Percentiles rank a stretch among this genome's conserved stretches.
Evolutionary conservation across 495 filamentous ascomycete genomes (phyloP).

Genomic region (Tuber brumale): DNA sequence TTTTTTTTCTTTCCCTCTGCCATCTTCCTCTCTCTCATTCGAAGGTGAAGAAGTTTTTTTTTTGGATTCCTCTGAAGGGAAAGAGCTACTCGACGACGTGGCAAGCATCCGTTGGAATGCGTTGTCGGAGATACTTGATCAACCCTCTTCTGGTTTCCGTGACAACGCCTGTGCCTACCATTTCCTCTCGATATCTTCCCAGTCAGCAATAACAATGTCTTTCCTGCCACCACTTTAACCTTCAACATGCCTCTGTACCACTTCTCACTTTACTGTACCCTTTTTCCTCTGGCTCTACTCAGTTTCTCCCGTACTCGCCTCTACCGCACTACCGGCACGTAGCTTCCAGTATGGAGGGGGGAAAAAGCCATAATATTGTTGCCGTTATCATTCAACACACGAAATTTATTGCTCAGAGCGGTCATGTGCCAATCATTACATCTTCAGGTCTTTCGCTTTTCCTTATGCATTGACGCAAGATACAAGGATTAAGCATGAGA

Average conservation of each 20-base stretch:
- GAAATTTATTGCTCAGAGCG: background rate
- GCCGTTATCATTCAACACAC: background rate
- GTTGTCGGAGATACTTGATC: slow-evolving; percentile 32
- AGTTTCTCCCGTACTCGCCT: background rate
- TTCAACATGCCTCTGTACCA: slow-evolving; percentile 4
- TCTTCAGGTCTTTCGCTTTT: slow-evolving; percentile 5
- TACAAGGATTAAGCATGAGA: slow-evolving; percentile 19
- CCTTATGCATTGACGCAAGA: slow-evolving; percentile 35
- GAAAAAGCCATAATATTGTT: background rate
- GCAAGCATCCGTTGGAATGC: slow-evolving; percentile 41
- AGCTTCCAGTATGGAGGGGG: background rate
- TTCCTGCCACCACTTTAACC: background rate
- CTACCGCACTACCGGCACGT: background rate
- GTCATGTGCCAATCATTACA: slow-evolving; percentile 3
- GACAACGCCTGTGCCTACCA: slow-evolving; percentile 22
- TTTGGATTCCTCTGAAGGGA: background rate
- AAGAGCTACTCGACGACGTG: slow-evolving; percentile 32
- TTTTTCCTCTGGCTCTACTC: background rate
- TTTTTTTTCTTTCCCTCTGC: background rate
- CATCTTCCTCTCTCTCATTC: background rate
- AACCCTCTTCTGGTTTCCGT: slow-evolving; percentile 26
- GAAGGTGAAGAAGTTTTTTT: background rate
- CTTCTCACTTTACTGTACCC: background rate
- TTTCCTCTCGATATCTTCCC: slow-evolving; percentile 1
- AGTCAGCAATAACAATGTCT: slow-evolving; percentile 4